Evolutionary conservation across 2,329 filamentous ascomycete species (phyloP).

Genomic region (Fragosphaeria purpurea): DNA sequence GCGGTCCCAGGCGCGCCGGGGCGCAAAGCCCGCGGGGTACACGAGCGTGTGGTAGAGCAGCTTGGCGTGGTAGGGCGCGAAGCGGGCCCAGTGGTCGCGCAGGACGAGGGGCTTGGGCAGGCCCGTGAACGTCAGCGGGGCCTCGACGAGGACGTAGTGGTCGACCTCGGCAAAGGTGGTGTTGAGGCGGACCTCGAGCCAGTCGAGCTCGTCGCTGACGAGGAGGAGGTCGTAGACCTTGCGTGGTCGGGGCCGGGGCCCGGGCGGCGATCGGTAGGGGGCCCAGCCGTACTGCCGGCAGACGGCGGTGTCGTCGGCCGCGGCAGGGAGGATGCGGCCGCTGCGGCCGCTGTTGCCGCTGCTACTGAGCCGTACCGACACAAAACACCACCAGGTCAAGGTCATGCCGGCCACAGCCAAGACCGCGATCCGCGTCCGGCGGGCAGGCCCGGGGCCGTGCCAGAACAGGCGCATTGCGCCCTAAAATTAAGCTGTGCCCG

Average conservation of each 20-base stretch:
- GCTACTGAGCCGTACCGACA: not conserved
- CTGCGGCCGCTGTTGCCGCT: not conserved
- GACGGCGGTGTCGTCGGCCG: constrained; percentile 7
- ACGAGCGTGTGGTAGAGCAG: constrained; percentile 49
- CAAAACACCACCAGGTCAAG: not conserved
- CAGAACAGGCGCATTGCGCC: constrained; percentile 3
- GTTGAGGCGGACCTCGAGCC: constrained; percentile 53
- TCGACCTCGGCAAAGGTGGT: constrained; percentile 49
- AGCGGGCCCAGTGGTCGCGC: constrained; percentile 40
- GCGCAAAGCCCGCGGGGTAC: constrained; percentile 32
- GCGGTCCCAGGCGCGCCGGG: constrained; percentile 34
- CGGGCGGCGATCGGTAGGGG: constrained; percentile 18
- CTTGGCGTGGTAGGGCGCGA: constrained; percentile 44
- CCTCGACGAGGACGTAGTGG: constrained; percentile 56
- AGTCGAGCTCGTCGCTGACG: constrained; percentile 54
- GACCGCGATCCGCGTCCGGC: not conserved
- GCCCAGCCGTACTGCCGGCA: constrained; percentile 30
- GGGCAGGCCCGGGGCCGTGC: constrained; percentile 1
- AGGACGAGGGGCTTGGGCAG: constrained; percentile 44
- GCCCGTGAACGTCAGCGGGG: constrained; percentile 47
- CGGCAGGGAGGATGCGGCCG: too few relatives aligned
- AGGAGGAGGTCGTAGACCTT: constrained; percentile 54
- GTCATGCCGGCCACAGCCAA: not conserved
- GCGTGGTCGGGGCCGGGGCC: constrained; percentile 18
- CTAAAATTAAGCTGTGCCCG: too few relatives aligned